Base-by-base conservation (phyloP, 2,329 filamentous ascomycete species). In the Monascus ruber region DNA sequence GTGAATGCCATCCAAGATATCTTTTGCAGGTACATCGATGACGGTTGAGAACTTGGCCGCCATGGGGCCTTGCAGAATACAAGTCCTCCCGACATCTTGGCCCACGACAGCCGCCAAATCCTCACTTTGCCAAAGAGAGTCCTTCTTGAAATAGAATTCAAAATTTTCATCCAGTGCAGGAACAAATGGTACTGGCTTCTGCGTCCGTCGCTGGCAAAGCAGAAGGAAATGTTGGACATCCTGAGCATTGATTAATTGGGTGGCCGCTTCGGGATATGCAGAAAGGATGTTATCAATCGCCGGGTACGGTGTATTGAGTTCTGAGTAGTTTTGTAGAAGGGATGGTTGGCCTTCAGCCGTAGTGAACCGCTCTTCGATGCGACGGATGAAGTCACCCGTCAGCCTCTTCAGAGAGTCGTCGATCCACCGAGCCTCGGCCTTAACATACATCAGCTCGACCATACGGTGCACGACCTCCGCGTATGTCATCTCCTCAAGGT, bases 61-160 rank as follows among this genome's bases (percentile, higher is more conserved):
- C 68, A 88, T 87, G 4, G 91, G 91, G 11, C 91, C 93, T 62
- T 98, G 91, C 31, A 98, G 72, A 58, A 98, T 95, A 69, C 88
- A 95, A 34, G 88, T 94, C 58, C 93, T 79, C 47, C 86, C 88
- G 42, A 98, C 91, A 59, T 98, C 93, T 65, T 96, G 91, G 51
- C 75, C 89, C 44, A 95, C 88, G 42, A 98, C 88, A 39, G 91
- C 91, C 55, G 93, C 89, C 7, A 98, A 73, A 56, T 98, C 91
- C 66, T 98, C 91, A 1, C 91, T 96, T 67, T 98, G 91, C 91
- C 91, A 98, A 5, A 98, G 76, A 1, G 91, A 98, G 63, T 98
- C 91, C 72, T 98, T 98, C 79, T 98, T 98, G 81, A 98, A 98
- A 72, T 86, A 98, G 68, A 93, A 94, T 60, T 98, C 91, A 50